Conservation (phyloP, 208 protist genomes). For the Wallacemonas sp. region DNA sequence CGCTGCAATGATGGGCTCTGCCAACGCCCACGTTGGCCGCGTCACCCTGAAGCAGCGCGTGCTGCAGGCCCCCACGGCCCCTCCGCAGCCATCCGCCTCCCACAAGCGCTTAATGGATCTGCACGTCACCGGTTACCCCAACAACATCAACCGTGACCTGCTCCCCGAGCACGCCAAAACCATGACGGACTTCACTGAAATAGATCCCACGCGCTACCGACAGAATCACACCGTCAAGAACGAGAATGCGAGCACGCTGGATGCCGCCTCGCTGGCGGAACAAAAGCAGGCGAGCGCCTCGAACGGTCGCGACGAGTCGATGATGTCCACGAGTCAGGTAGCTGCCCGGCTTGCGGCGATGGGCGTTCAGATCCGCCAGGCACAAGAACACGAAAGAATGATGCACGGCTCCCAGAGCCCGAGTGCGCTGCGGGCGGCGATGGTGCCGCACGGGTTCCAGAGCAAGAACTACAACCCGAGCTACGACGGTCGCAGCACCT, state of each 20-base stretch:
- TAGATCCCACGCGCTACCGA: constrained; percentile 45
- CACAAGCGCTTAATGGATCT: constrained; percentile 61
- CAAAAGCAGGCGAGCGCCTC: constrained; percentile 6
- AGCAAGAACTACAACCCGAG: constrained; percentile 14
- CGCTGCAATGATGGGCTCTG: no score
- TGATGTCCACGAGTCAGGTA: constrained; percentile 68
- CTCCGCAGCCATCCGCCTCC: constrained; percentile 22
- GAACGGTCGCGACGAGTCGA: constrained; percentile 23
- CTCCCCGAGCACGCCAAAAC: constrained; percentile 32
- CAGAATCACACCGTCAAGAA: constrained; percentile 44
- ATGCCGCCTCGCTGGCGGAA: constrained; percentile 10
- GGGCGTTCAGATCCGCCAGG: constrained; percentile 36
- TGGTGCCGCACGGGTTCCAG: constrained; percentile 16
- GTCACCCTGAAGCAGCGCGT: constrained; percentile 17
- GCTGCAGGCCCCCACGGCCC: background rate
- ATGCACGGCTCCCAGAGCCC: constrained; percentile 19
- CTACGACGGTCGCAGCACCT: constrained; percentile 67
- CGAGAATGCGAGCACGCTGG: constrained; percentile 36
- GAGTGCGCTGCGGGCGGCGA: constrained; percentile 13
- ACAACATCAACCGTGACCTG: constrained; percentile 52
- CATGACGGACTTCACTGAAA: constrained; percentile 41
- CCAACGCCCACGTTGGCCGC: background rate
- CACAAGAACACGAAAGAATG: constrained; percentile 14
- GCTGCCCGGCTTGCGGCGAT: constrained; percentile 40
- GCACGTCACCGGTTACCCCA: constrained; percentile 77